Percentiles rank a stretch among this genome's conserved stretches.
phyloP scores from a whole-genome alignment of 2,329 filamentous ascomycete genomes.

The Periconia sp. region DNA sequence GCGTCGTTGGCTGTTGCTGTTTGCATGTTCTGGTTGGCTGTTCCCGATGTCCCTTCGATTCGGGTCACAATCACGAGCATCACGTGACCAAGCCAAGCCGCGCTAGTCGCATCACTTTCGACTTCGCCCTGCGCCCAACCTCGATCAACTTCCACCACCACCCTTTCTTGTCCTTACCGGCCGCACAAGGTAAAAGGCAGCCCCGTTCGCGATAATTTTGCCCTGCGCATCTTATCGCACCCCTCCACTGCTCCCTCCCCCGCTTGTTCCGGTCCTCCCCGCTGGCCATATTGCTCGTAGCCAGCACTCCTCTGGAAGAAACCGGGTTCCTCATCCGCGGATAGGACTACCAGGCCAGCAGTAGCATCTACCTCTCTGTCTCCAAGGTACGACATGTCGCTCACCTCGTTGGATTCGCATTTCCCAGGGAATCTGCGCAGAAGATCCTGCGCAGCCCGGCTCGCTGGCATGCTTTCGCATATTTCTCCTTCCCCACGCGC shows the following conservation, averaged over 20 bases:
- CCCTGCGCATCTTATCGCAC: background rate
- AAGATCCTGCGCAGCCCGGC: slow-evolving; percentile 20
- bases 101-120: background rate
- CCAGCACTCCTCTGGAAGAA: background rate
- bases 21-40: too few species aligned
- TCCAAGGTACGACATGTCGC: slow-evolving; percentile 16
- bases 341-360: slow-evolving; percentile 8
- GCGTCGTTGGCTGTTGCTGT: too few species aligned
- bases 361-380: background rate
- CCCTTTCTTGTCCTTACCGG: background rate
- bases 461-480: slow-evolving; percentile 25
- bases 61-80: too few species aligned
- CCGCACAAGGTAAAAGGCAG: background rate
- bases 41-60: too few species aligned
- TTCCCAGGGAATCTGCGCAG: slow-evolving; percentile 23
- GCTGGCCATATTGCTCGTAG: background rate
- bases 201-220: background rate
- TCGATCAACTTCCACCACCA: background rate
- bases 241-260: background rate
- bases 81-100: background rate
- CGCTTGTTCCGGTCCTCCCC: background rate
- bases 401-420: slow-evolving; percentile 9
- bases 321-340: slow-evolving; percentile 1
- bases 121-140: background rate
- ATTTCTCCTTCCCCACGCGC: slow-evolving; percentile 11